Percentiles rank a stretch among this genome's conserved stretches.
These are phyloP conservation scores for Maudiozyma pseudohumilis DNA, from an alignment of 805 yeast species.

Conservation along the genomic window DNA sequence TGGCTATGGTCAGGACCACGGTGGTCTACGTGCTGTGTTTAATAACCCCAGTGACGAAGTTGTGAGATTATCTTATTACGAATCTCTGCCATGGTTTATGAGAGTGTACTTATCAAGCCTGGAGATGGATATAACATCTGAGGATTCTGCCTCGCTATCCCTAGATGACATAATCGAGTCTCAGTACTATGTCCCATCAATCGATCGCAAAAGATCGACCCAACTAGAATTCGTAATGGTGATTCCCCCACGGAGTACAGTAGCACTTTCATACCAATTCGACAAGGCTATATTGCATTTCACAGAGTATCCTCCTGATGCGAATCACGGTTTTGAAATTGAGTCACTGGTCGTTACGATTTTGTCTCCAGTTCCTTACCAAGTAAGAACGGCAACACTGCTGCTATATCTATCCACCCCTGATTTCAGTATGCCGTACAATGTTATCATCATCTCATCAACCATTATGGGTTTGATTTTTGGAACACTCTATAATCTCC, in stretches of 20 bases:
- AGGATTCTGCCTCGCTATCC: constrained; percentile 7
- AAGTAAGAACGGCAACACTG: constrained; percentile 75
- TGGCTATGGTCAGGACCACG: constrained; percentile 84
- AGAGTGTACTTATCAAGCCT: constrained; percentile 70
- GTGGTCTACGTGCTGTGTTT: constrained; percentile 75
- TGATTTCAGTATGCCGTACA: constrained; percentile 97
- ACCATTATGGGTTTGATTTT: constrained; percentile 88
- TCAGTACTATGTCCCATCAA: constrained; percentile 62
- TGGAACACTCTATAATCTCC: constrained; percentile 73
- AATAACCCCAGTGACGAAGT: constrained; percentile 49
- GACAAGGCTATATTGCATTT: constrained; percentile 78
- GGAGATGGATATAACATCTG: constrained; percentile 27
- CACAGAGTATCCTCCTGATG: constrained; percentile 98
- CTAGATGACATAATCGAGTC: constrained; percentile 36
- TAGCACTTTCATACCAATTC: constrained; percentile 63
- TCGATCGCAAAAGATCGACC: constrained; percentile 71
- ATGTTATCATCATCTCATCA: constrained; percentile 87
- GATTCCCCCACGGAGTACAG: constrained; percentile 54
- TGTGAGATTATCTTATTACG: constrained; percentile 54
- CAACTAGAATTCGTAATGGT: constrained; percentile 61
- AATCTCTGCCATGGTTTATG: constrained; percentile 89
- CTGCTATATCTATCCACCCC: constrained; percentile 87
- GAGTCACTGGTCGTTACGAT: constrained; percentile 80
- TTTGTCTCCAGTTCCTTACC: constrained; percentile 35
- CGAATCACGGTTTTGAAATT: constrained; percentile 92